phyloP scores from a whole-genome alignment of 257 asterid species.

The Nicotiana sylvestris region DNA sequence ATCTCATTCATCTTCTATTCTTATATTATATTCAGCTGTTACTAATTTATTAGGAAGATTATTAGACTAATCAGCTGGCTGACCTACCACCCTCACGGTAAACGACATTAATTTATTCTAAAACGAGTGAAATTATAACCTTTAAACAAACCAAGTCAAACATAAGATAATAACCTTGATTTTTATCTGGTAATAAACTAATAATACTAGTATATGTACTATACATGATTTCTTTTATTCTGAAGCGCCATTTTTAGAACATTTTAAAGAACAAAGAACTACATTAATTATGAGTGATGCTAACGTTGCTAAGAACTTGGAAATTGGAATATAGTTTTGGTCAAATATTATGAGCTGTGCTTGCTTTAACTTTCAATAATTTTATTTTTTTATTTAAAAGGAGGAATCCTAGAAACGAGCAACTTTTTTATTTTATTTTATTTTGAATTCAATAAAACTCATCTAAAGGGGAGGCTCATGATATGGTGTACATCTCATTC shows the following conservation, averaged over 20 bases:
- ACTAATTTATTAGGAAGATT: not conserved
- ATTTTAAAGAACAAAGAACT: not conserved
- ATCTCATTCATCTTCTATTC: not conserved
- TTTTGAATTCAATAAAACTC: too few relatives aligned
- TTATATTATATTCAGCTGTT: not conserved
- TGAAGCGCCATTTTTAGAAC: not conserved
- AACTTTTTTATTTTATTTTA: too few relatives aligned
- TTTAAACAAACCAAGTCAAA: not conserved
- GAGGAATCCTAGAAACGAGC: not conserved
- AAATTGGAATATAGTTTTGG: not conserved
- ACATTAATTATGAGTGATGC: not conserved
- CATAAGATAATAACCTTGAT: not conserved
- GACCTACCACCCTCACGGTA: not conserved
- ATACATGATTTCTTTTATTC: too few relatives aligned
- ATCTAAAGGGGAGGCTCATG: too few relatives aligned
- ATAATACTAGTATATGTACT: not conserved
- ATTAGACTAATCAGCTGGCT: not conserved
- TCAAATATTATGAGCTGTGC: not conserved
- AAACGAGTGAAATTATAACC: not conserved
- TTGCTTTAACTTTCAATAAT: not conserved
- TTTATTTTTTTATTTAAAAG: not conserved
- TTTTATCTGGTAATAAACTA: not conserved
- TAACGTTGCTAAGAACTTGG: not conserved
- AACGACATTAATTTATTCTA: not conserved
- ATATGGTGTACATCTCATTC: too few relatives aligned